phyloP scores from a whole-genome alignment of 176 grass and related monocot species.

The Poa pratensis region DNA sequence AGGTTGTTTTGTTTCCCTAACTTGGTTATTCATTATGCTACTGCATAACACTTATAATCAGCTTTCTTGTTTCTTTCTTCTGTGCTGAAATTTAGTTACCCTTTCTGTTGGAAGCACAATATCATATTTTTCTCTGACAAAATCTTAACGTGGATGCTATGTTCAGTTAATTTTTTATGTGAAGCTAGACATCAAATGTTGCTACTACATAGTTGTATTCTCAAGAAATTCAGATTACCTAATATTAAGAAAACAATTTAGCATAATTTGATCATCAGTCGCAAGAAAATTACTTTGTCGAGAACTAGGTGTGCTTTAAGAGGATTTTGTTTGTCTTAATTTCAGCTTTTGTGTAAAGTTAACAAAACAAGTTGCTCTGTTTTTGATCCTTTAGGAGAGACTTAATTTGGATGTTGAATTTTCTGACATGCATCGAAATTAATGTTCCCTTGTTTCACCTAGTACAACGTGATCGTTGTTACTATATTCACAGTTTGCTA shows the following conservation, averaged over 20 bases:
- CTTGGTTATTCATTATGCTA: conserved; percentile 2
- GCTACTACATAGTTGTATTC: conserved; percentile 8
- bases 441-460: too few relatives aligned
- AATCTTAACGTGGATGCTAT: background rate
- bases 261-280: conserved; percentile 21
- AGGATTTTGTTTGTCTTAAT: conserved; percentile 9
- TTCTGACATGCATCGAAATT: background rate
- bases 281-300: background rate
- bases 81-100: background rate
- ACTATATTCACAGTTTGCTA: too few relatives aligned
- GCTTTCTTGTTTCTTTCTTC: conserved; percentile 5
- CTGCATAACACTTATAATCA: background rate
- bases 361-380: background rate
- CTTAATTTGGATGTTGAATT: background rate
- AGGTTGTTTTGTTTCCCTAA: conserved; percentile 13
- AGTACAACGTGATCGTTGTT: too few relatives aligned
- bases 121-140: background rate
- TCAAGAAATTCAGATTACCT: background rate
- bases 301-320: too few relatives aligned
- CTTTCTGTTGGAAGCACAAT: background rate
- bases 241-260: background rate
- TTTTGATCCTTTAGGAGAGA: background rate
- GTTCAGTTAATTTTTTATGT: conserved; percentile 14
- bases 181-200: conserved; percentile 3
- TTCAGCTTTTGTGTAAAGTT: conserved; percentile 18